Conservation (phyloP, 116 monocot genomes). For the Zostera marina region DNA sequence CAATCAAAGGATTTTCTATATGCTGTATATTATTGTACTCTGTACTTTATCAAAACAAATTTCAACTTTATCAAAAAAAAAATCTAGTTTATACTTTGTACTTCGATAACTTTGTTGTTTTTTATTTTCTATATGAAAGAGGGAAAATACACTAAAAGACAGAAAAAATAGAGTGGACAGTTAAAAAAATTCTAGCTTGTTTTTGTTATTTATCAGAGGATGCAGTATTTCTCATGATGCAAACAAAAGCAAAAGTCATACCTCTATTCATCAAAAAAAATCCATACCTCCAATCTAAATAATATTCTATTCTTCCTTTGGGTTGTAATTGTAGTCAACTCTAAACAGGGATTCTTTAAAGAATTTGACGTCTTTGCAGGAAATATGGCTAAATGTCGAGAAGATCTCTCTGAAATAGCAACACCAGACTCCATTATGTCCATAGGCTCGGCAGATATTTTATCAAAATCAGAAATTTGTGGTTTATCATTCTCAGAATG, state of each 20-base stretch:
- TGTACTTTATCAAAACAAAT: no score
- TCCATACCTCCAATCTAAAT: conserved; percentile 56
- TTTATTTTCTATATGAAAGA: no score
- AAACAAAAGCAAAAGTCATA: no score
- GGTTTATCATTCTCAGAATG: not conserved
- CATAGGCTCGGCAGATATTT: not conserved
- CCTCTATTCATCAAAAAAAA: no score
- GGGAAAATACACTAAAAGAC: no score
- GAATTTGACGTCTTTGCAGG: conserved; percentile 8
- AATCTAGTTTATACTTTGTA: no score
- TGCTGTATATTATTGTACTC: no score
- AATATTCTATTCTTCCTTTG: conserved; percentile 37
- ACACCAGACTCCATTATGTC: not conserved
- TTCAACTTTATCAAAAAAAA: no score
- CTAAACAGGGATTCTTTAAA: conserved; percentile 16
- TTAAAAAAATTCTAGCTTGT: no score
- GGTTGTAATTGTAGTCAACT: conserved; percentile 8
- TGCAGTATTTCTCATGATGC: not conserved
- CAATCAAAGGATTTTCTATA: no score
- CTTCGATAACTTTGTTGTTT: no score
- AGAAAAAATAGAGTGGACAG: no score
- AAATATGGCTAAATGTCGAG: not conserved
- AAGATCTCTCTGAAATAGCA: not conserved
- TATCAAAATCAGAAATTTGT: not conserved
- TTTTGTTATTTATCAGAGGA: not conserved